Conservation (phyloP, 257 asterid species). For the Nemophila menziesii region DNA sequence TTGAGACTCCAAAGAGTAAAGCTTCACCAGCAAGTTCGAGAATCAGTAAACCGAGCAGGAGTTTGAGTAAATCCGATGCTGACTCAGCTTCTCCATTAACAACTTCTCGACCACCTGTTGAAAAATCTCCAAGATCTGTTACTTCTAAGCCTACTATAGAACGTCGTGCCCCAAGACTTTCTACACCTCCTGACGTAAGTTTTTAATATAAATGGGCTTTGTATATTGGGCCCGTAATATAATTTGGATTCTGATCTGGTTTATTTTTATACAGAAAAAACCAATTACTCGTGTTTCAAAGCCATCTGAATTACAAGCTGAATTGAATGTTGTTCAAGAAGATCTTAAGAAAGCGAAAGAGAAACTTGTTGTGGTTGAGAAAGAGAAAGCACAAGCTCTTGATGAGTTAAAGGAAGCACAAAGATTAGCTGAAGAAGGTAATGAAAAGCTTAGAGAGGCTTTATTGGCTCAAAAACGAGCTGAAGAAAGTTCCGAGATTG, state of each 20-base stretch:
- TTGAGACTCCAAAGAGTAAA: slow-evolving; percentile 56
- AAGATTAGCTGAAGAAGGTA: slow-evolving; percentile 58
- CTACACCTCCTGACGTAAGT: slow-evolving; percentile 69
- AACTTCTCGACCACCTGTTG: slow-evolving; percentile 40
- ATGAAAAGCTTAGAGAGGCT: slow-evolving; percentile 83
- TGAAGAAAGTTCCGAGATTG: slow-evolving; percentile 77
- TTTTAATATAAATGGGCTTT: neutral
- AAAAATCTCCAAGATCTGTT: slow-evolving; percentile 52
- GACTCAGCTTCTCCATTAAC: slow-evolving; percentile 54
- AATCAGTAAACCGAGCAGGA: slow-evolving; percentile 38
- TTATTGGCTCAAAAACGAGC: slow-evolving; percentile 72
- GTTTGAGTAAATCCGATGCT: slow-evolving; percentile 50
- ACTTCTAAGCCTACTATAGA: slow-evolving; percentile 51
- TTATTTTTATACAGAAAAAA: slow-evolving; percentile 41
- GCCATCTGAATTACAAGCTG: slow-evolving; percentile 61
- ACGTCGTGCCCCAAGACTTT: slow-evolving; percentile 49
- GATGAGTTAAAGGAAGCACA: slow-evolving; percentile 66
- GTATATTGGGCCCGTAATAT: neutral
- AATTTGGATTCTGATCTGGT: neutral
- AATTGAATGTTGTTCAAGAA: slow-evolving; percentile 50
- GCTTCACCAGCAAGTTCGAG: slow-evolving; percentile 46
- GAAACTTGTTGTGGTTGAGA: slow-evolving; percentile 50
- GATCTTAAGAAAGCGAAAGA: slow-evolving; percentile 80
- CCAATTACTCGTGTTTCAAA: slow-evolving; percentile 39
- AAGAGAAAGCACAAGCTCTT: slow-evolving; percentile 63